Conservation (phyloP, 768 basidiomycete species). For the Leccinum subtestaceum region DNA sequence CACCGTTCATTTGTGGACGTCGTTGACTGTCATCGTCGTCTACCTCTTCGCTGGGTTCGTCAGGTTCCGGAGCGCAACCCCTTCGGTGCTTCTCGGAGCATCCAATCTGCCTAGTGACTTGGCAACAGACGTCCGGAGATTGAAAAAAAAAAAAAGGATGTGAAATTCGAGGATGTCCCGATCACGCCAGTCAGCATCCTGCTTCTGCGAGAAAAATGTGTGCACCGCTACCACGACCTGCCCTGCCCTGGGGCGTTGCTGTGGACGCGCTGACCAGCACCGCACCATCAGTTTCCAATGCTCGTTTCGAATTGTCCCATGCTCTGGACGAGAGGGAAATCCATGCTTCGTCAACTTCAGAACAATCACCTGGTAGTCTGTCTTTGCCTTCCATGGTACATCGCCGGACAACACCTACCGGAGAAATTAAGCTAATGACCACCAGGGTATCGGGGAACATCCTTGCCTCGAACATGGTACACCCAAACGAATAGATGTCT, state of each 20-base stretch:
- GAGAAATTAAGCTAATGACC: too few species aligned
- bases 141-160: too few species aligned
- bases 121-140: too few species aligned
- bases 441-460: too few species aligned
- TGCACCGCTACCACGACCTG: background rate
- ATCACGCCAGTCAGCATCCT: too few species aligned
- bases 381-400: background rate
- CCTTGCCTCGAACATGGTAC: constrained; percentile 1
- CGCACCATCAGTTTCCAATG: constrained; percentile 8
- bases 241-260: background rate
- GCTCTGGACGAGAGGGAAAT: background rate
- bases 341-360: background rate
- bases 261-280: background rate
- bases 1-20: too few species aligned
- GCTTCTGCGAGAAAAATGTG: background rate
- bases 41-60: too few species aligned
- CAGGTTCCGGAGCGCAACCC: too few species aligned
- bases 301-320: background rate
- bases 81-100: too few species aligned
- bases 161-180: too few species aligned
- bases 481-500: constrained; percentile 5
- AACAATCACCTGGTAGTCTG: background rate
- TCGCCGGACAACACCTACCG: background rate
- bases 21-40: too few species aligned
- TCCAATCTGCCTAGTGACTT: too few species aligned